These are phyloP conservation scores for Myriosclerotinia duriaeana DNA, from an alignment of 2,329 filamentous ascomycete species.

Conservation along the genomic window DNA sequence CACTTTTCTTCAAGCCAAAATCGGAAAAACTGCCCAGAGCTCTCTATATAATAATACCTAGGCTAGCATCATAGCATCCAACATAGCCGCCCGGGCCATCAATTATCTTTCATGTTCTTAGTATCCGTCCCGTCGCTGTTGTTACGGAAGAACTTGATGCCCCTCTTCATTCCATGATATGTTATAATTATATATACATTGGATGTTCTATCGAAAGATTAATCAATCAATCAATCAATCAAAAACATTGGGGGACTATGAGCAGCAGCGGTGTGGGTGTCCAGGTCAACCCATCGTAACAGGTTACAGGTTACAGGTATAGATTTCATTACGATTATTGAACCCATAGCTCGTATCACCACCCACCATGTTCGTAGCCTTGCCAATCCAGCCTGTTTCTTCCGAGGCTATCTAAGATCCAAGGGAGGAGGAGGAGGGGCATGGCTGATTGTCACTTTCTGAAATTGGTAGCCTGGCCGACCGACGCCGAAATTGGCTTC, in stretches of 20 bases:
- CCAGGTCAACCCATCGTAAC: slow-evolving; percentile 21
- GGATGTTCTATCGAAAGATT: not conserved
- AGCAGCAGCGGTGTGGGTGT: slow-evolving; percentile 23
- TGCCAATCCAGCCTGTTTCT: slow-evolving; percentile 6
- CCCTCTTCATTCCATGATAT: not conserved
- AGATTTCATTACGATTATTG: not conserved
- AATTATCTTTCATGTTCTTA: not conserved
- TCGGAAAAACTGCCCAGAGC: not conserved
- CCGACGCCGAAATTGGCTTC: slow-evolving; percentile 9
- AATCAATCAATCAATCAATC: not conserved
- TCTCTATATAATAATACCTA: too few relatives aligned
- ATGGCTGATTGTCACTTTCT: slow-evolving; percentile 12
- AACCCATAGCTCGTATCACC: slow-evolving; percentile 15
- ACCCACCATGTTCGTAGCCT: slow-evolving; percentile 10
- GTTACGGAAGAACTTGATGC: not conserved
- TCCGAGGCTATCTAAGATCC: not conserved
- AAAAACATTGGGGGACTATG: slow-evolving; percentile 6
- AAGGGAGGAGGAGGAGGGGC: not conserved
- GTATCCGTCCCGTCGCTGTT: not conserved
- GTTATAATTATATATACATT: not conserved
- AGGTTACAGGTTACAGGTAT: not conserved
- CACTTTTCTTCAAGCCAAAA: not conserved
- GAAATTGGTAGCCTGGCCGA: slow-evolving; percentile 21
- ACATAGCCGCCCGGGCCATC: slow-evolving; percentile 11
- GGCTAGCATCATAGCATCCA: not conserved